Evolutionary conservation across 305 asterid genomes (phyloP).

Genomic region (Plantago lanceolata): DNA sequence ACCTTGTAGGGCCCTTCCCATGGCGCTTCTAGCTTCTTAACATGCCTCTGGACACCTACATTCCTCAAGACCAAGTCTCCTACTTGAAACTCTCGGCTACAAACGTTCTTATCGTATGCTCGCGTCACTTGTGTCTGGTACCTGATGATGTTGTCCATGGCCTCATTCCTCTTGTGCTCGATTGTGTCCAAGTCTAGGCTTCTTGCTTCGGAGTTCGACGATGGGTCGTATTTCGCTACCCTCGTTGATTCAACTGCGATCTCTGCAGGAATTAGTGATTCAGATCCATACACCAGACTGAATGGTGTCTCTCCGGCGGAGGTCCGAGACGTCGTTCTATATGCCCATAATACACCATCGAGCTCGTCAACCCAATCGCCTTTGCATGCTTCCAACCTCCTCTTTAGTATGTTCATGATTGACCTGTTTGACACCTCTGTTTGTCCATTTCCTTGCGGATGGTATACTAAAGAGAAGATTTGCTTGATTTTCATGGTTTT

Average conservation of each 20-base stretch:
- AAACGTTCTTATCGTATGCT: no score
- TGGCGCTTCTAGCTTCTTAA: neutral
- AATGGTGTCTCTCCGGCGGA: neutral
- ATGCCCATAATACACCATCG: neutral
- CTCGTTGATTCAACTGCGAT: neutral
- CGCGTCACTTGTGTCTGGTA: no score
- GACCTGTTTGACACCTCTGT: no score
- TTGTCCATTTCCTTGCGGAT: no score
- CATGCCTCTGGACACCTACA: neutral
- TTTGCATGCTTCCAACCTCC: no score
- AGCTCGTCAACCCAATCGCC: no score
- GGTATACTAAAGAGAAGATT: neutral
- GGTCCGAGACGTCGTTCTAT: neutral
- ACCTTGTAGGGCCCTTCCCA: neutral
- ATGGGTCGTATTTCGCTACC: neutral
- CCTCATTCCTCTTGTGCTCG: no score
- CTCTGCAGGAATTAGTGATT: neutral
- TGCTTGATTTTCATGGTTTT: no score
- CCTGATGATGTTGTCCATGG: no score
- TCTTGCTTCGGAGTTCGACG: neutral
- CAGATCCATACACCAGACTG: neutral
- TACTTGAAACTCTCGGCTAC: neutral
- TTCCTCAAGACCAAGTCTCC: neutral
- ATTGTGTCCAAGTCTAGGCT: neutral
- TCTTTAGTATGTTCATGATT: no score